A percentile compares a stretch with the other conserved stretches of the same genome.
phyloP scores from a whole-genome alignment of 306 rosid genomes.

The Vigna mungo region DNA sequence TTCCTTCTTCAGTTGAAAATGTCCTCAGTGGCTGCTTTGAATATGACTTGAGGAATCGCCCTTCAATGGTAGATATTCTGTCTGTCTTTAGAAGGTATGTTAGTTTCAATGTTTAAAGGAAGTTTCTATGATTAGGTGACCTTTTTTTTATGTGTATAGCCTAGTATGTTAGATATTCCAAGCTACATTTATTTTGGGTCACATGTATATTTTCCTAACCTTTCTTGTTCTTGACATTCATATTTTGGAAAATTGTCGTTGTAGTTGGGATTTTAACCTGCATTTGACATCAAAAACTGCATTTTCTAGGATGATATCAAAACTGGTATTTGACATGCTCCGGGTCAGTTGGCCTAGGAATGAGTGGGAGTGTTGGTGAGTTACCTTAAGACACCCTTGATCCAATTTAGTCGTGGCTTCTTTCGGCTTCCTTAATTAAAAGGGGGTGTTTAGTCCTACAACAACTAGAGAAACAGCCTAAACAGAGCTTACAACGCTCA shows the following conservation, averaged over 20 bases:
- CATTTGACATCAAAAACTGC: not conserved
- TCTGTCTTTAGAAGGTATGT: slow-evolving; percentile 73
- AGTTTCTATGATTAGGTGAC: not conserved
- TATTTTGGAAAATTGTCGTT: not conserved
- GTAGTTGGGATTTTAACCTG: not conserved
- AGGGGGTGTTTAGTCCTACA: not conserved
- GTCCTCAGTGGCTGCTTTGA: slow-evolving; percentile 88
- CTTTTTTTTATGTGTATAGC: not conserved
- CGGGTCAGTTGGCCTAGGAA: not conserved
- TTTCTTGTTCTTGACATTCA: not conserved
- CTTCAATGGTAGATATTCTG: slow-evolving; percentile 72
- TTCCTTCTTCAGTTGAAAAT: slow-evolving; percentile 81
- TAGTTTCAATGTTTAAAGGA: not conserved
- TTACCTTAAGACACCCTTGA: not conserved
- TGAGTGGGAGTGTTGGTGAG: not conserved
- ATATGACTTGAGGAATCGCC: slow-evolving; percentile 91
- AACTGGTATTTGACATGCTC: not conserved
- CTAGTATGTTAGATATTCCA: not conserved
- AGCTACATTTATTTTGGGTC: slow-evolving; percentile 15
- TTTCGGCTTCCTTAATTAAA: not conserved
- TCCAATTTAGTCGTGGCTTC: not conserved
- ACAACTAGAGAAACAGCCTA: not conserved
- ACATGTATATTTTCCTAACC: not conserved
- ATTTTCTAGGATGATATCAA: not conserved
- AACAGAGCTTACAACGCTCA: not conserved